Conservation (phyloP, 192 early-diverging fungal species). For the Coemansia sp. region DNA sequence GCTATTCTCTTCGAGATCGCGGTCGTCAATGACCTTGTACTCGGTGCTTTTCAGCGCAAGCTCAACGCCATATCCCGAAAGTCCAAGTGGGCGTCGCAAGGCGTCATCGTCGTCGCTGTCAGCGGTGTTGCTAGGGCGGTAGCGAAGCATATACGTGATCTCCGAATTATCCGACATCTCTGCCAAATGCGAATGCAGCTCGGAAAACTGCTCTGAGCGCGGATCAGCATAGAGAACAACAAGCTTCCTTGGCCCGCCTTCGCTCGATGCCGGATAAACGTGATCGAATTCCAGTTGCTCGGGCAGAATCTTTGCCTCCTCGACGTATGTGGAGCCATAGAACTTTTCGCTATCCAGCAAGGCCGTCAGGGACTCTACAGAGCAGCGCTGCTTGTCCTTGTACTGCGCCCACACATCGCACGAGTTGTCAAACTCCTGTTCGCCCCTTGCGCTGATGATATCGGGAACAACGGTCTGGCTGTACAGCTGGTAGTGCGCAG, state of each 20-base stretch:
- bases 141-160: conserved; percentile 72
- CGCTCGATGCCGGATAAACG: conserved; percentile 26
- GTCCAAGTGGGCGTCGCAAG: conserved; percentile 32
- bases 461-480: conserved; percentile 63
- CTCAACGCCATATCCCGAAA: conserved; percentile 92
- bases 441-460: conserved; percentile 33
- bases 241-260: not conserved
- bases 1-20: conserved; percentile 40
- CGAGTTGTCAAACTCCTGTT: conserved; percentile 62
- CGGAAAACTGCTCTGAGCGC: conserved; percentile 57
- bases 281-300: conserved; percentile 64
- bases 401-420: conserved; percentile 68
- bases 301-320: conserved; percentile 32
- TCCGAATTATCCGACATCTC: conserved; percentile 51
- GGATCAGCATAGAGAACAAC: conserved; percentile 80
- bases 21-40: conserved; percentile 95
- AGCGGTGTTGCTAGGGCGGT: conserved; percentile 55
- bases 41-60: conserved; percentile 95
- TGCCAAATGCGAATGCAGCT: conserved; percentile 59
- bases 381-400: conserved; percentile 70
- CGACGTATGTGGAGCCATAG: conserved; percentile 35
- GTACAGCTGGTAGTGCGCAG: conserved; percentile 84
- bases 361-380: conserved; percentile 39
- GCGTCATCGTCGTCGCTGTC: too few species aligned
- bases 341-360: conserved; percentile 50